These are phyloP conservation scores for Schoenoplectus triqueter DNA, from an alignment of 202 grass and related monocot genomes.

Conservation along the genomic window DNA sequence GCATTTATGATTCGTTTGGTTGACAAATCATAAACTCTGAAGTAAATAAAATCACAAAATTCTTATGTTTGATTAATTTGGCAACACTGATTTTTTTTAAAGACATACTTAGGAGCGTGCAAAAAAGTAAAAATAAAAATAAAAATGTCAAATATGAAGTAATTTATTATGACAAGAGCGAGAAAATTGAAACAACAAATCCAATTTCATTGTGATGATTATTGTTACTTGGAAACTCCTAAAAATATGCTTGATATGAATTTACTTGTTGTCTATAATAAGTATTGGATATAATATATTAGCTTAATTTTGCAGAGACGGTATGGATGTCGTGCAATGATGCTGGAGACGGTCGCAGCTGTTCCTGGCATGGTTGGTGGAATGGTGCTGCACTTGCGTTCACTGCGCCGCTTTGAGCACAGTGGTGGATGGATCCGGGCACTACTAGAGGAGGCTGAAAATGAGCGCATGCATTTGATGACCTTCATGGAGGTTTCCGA, in stretches of 20 bases:
- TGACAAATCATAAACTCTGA: too few species aligned
- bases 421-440: conserved; percentile 85
- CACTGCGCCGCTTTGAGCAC: conserved; percentile 81
- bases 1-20: too few species aligned
- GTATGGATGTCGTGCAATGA: conserved; percentile 88
- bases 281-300: conserved; percentile 16
- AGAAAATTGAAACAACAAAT: too few species aligned
- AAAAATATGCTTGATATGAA: background rate
- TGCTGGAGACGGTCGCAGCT: conserved; percentile 89
- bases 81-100: too few species aligned
- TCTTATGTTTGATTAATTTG: too few species aligned
- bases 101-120: too few species aligned
- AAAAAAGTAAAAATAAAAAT: too few species aligned
- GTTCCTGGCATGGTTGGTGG: conserved; percentile 93
- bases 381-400: conserved; percentile 84
- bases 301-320: conserved; percentile 58
- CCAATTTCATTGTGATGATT: too few species aligned
- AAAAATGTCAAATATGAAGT: too few species aligned
- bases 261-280: background rate
- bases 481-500: conserved; percentile 89
- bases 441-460: conserved; percentile 91
- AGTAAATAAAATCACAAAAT: too few species aligned
- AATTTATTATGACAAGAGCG: too few species aligned
- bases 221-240: too few species aligned
- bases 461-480: conserved; percentile 98